phyloP scores from a whole-genome alignment of 257 asterid species.

The Solanum habrochaites region DNA sequence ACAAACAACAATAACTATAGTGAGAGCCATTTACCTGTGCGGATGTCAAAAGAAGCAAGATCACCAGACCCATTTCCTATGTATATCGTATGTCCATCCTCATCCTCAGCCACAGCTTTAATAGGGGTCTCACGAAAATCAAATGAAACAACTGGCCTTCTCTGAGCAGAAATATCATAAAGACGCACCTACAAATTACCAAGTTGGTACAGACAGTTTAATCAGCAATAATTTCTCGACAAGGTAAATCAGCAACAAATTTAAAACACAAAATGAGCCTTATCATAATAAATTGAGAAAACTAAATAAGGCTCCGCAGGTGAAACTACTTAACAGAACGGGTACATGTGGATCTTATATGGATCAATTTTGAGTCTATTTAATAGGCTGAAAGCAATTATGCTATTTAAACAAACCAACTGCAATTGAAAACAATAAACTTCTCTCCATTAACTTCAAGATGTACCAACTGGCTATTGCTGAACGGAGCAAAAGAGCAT shows the following conservation, averaged over 20 bases:
- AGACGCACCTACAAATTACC: constrained; percentile 58
- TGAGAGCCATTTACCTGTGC: constrained; percentile 46
- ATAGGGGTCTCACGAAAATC: constrained; percentile 84
- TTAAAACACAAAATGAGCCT: not conserved
- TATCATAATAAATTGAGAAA: not conserved
- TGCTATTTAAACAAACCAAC: not conserved
- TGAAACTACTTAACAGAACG: not conserved
- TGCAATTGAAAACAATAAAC: not conserved
- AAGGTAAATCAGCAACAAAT: not conserved
- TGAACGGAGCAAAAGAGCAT: not conserved
- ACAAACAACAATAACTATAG: not conserved
- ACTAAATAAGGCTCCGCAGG: not conserved
- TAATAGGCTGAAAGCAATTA: not conserved
- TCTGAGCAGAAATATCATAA: constrained; percentile 87
- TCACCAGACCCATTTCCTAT: constrained; percentile 92
- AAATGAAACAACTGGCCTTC: constrained; percentile 78
- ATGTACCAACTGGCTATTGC: not conserved
- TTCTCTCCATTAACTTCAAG: not conserved
- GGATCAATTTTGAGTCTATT: not conserved
- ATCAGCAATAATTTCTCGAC: not conserved
- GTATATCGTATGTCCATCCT: constrained; percentile 66
- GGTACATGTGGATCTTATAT: not conserved
- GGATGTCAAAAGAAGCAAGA: constrained; percentile 82
- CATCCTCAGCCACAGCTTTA: constrained; percentile 65
- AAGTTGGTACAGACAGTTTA: not conserved